Percentiles rank a stretch among this genome's conserved stretches.
Conservation (phyloP, 345 rosid genomes). For the Pelargonium nanum region DNA sequence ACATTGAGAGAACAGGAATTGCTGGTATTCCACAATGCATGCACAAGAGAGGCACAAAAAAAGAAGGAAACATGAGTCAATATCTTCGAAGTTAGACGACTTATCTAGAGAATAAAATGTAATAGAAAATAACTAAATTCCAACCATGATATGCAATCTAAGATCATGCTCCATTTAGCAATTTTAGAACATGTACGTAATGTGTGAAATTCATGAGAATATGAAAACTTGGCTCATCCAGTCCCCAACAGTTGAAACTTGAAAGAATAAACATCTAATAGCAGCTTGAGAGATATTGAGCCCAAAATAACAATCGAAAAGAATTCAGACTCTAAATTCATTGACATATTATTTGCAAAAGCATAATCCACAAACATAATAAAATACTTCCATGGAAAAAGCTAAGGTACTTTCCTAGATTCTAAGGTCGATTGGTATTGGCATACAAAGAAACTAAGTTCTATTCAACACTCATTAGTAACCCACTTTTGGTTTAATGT, state of each 20-base stretch:
- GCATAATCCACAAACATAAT: too few relatives aligned
- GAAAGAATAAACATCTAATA: background rate
- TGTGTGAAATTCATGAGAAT: too few relatives aligned
- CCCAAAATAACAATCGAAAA: background rate
- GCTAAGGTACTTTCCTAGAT: too few relatives aligned
- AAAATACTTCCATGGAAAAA: too few relatives aligned
- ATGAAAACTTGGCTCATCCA: too few relatives aligned
- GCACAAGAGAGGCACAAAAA: slow-evolving; percentile 23
- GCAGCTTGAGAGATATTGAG: background rate
- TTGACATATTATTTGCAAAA: too few relatives aligned
- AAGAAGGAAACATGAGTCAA: slow-evolving; percentile 23
- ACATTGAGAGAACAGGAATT: slow-evolving; percentile 95
- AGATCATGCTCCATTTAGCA: too few relatives aligned
- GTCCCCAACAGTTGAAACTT: background rate
- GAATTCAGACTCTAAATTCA: background rate
- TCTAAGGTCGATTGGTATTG: too few relatives aligned
- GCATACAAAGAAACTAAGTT: too few relatives aligned
- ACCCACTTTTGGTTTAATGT: background rate
- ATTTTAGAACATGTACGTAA: too few relatives aligned
- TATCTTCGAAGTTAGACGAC: slow-evolving; percentile 5
- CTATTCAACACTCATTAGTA: too few relatives aligned
- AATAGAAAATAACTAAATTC: background rate
- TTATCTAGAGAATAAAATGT: background rate
- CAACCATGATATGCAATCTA: background rate
- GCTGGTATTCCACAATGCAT: slow-evolving; percentile 52